A percentile compares a stretch with the other conserved stretches of the same genome.
Evolutionary conservation across 2,329 filamentous ascomycete species (phyloP).

Genomic region (Neofusicoccum cordaticola): DNA sequence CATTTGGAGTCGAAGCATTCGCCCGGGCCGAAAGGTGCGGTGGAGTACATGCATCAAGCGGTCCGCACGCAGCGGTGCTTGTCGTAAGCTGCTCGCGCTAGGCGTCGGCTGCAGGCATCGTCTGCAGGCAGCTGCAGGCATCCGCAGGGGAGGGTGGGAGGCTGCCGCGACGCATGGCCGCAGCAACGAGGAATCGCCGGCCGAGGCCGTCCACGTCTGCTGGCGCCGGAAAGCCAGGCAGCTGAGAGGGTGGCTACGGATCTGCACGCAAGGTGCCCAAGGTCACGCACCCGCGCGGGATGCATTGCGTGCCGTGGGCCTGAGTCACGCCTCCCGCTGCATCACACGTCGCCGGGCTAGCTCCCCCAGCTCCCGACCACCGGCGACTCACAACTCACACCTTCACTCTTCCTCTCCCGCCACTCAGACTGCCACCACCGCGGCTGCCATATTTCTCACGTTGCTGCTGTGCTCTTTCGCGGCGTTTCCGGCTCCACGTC

Average conservation of each 20-base stretch:
- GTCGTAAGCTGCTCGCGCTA: no score
- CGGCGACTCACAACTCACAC: constrained; percentile 11
- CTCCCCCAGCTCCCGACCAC: constrained; percentile 12
- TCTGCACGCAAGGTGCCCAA: constrained; percentile 2
- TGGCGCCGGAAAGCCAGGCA: background rate
- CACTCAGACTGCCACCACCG: background rate
- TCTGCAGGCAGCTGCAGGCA: background rate
- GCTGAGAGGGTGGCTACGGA: background rate
- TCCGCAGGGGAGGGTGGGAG: background rate
- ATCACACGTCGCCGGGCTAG: constrained; percentile 13
- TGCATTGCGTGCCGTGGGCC: constrained; percentile 15
- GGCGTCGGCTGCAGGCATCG: no score
- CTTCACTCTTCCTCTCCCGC: background rate
- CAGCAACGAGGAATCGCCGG: background rate
- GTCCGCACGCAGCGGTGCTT: no score
- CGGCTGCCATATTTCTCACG: background rate
- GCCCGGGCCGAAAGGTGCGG: no score
- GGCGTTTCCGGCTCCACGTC: background rate
- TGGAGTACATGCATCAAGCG: no score
- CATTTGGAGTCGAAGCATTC: no score
- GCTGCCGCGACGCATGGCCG: no score
- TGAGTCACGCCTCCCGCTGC: constrained; percentile 13
- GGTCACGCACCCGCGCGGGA: constrained; percentile 10
- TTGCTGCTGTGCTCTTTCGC: background rate
- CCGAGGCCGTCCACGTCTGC: background rate